Evolutionary conservation across 768 basidiomycete genomes (phyloP).

Genomic region (Candolleomyces efflorescens): DNA sequence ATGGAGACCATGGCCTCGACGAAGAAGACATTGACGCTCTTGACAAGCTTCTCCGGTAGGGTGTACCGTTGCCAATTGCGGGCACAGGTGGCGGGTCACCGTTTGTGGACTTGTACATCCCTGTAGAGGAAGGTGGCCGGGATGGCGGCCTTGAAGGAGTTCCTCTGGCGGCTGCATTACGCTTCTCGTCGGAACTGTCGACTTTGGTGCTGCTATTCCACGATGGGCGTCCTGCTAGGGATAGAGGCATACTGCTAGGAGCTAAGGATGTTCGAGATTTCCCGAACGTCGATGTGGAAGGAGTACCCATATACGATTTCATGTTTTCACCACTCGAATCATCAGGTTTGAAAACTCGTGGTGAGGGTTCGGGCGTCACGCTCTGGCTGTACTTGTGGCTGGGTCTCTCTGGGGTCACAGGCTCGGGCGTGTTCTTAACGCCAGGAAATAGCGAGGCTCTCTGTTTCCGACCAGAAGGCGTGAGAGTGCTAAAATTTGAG

Average conservation of each 20-base stretch:
- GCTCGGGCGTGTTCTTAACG: slow-evolving; percentile 20
- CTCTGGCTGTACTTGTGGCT: slow-evolving; percentile 69
- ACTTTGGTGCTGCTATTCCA: slow-evolving; percentile 86
- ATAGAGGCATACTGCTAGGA: slow-evolving; percentile 37
- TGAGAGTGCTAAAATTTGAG: slow-evolving; percentile 64
- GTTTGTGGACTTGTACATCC: slow-evolving; percentile 24
- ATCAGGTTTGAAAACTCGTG: slow-evolving; percentile 33
- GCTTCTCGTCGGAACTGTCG: slow-evolving; percentile 41
- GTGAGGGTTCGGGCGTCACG: slow-evolving; percentile 66
- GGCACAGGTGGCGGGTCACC: slow-evolving; percentile 41
- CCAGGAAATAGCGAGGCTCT: slow-evolving; percentile 24
- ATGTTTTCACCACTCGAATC: background rate
- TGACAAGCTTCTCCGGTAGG: slow-evolving; percentile 62
- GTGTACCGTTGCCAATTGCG: slow-evolving; percentile 32
- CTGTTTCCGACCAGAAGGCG: slow-evolving; percentile 36
- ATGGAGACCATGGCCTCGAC: slow-evolving; percentile 77
- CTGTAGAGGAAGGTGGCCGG: slow-evolving; percentile 45
- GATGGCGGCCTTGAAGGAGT: slow-evolving; percentile 35
- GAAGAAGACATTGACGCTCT: slow-evolving; percentile 72
- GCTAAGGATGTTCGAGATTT: slow-evolving; percentile 9
- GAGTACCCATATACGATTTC: background rate
- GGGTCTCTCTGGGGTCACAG: slow-evolving; percentile 53
- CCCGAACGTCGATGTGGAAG: slow-evolving; percentile 3
- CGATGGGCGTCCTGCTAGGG: slow-evolving; percentile 36
- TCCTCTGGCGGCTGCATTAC: slow-evolving; percentile 37